Evolutionary conservation across 1,284 basidiomycete species (phyloP).

Genomic region (Rhodotorula glutinis): DNA sequence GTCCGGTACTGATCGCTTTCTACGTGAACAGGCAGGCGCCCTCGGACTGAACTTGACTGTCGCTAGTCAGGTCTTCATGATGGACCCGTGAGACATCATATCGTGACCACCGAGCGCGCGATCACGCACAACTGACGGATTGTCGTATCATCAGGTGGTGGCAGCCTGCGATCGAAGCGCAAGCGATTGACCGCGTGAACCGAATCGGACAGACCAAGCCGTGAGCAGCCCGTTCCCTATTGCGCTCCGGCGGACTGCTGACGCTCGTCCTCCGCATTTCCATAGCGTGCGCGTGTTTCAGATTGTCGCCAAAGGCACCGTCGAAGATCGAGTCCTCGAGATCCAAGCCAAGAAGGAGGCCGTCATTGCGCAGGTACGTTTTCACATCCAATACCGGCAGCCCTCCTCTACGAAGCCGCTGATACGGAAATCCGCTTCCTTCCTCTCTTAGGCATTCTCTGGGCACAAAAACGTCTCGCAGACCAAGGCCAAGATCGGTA

Average conservation of each 20-base stretch:
- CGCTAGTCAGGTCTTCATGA: constrained; percentile 39
- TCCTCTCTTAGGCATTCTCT: constrained; percentile 33
- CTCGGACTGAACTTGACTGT: constrained; percentile 37
- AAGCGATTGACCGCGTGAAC: constrained; percentile 47
- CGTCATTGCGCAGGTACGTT: constrained; percentile 39
- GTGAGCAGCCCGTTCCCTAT: too few relatives aligned
- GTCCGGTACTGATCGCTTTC: neutral
- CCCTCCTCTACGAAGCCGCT: too few relatives aligned
- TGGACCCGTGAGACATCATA: constrained; percentile 40
- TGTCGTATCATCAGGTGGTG: constrained; percentile 29
- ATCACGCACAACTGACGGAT: too few relatives aligned
- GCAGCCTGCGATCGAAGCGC: constrained; percentile 40
- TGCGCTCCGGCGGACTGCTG: too few relatives aligned
- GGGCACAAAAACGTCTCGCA: constrained; percentile 29
- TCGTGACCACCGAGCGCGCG: too few relatives aligned
- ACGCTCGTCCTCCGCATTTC: neutral
- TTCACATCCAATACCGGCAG: too few relatives aligned
- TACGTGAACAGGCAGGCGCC: constrained; percentile 24
- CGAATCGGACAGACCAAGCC: constrained; percentile 45
- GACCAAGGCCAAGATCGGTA: constrained; percentile 32
- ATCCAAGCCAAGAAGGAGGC: constrained; percentile 45
- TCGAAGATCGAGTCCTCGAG: constrained; percentile 45
- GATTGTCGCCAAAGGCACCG: constrained; percentile 44
- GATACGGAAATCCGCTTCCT: too few relatives aligned
- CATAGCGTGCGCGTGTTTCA: constrained; percentile 41